These are phyloP conservation scores for Pleomassaria siparia DNA, from an alignment of 2,329 filamentous ascomycete species.

Conservation along the genomic window DNA sequence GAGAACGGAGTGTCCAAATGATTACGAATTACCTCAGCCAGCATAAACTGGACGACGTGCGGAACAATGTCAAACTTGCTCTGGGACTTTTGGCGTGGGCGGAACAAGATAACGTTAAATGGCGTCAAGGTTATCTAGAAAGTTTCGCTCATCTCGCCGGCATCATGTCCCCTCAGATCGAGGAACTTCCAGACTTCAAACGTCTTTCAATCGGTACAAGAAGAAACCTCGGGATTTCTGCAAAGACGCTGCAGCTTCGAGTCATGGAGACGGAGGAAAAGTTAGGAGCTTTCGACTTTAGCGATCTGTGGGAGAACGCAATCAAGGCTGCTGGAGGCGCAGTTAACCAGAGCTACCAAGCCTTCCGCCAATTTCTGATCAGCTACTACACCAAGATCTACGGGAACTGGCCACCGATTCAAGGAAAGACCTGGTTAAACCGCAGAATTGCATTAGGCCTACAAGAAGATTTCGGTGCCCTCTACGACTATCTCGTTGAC, in stretches of 20 bases:
- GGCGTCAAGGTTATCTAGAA: conserved; percentile 69
- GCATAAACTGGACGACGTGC: conserved; percentile 64
- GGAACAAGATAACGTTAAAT: conserved; percentile 62
- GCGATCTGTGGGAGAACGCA: conserved; percentile 58
- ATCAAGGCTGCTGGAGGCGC: conserved; percentile 40
- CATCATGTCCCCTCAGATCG: conserved; percentile 49
- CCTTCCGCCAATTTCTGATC: conserved; percentile 62
- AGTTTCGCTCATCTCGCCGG: conserved; percentile 68
- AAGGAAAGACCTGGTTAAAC: conserved; percentile 57
- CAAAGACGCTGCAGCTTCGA: conserved; percentile 62
- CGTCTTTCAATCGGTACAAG: conserved; percentile 63
- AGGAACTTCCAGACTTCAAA: conserved; percentile 60
- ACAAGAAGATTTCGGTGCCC: conserved; percentile 66
- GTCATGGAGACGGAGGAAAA: conserved; percentile 64
- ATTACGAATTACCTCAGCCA: conserved; percentile 63
- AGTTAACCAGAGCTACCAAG: conserved; percentile 59
- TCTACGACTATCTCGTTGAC: conserved; percentile 72
- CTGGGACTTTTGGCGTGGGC: conserved; percentile 66
- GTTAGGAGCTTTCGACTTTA: conserved; percentile 61
- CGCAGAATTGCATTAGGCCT: conserved; percentile 58
- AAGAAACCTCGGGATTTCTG: conserved; percentile 63
- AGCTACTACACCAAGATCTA: conserved; percentile 59
- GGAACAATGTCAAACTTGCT: conserved; percentile 61
- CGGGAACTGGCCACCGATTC: conserved; percentile 63
- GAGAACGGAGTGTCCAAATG: conserved; percentile 56